Base-by-base conservation (phyloP, 306 rosid genomes). In the Carpinus fangiana region DNA sequence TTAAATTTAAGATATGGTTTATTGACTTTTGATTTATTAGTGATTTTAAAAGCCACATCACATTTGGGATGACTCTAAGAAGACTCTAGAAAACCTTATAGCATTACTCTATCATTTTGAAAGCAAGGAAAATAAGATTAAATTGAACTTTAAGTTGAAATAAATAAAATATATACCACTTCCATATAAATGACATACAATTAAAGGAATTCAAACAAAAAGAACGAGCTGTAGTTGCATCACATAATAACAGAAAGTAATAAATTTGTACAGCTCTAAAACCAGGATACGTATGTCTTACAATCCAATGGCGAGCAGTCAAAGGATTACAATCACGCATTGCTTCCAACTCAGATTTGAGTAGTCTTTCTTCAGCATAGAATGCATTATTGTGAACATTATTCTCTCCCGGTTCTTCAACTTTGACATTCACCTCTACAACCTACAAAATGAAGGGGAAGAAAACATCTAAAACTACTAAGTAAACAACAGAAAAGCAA, bases 301-400 rank as follows among this genome's bases (percentile, higher is more conserved):
- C 96, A 80, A 92, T 90, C 97, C 97, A 92, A 75, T 92, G 97
- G 59, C 97, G 91, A 76, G 96, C 93, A 38, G 91, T 77, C 79
- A 85, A 83, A 72, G 93, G 93, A 78, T 88, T 89, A 85, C 93
- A 92, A 80, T 90, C 96, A 74, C 96, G 90, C 90, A 82, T 89
- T 59, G 97, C 97, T 85, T 90, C 88, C 80, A 59, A 80, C 79
- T 92, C 97, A 72, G 90, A 86, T 79, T 73, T 86, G n/a, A 92
- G 92, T 74, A 85, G 83, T 38, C 89, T 90, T 87, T 93, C 93
- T 79, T 93, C 91, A 5, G 93, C 96, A 81, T 87, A 90, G 79
- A 93, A 93, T 52, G 96, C 96, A 69, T 89, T 93, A 60, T 78
- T 89, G 82, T 93, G 96, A 70, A 89, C 90, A 53, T 92, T 92